Percentiles rank a stretch among this genome's conserved stretches.
Evolutionary conservation across 306 rosid genomes (phyloP).

Genomic region (Oemleria cerasiformis): DNA sequence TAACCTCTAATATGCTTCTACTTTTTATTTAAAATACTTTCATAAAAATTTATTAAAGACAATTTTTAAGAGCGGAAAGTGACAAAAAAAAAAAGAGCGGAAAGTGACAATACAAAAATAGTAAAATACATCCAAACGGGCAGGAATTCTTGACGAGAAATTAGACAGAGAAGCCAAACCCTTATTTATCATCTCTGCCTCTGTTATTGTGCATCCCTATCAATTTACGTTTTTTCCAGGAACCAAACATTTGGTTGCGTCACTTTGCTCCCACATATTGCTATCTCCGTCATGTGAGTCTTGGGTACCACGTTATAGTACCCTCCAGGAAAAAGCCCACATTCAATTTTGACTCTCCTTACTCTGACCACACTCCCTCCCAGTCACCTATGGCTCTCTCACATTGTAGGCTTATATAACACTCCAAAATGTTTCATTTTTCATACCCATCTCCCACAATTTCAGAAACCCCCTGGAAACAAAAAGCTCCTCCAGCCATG

Average conservation of each 20-base stretch:
- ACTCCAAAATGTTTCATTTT: neutral
- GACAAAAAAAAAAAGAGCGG: too few species aligned
- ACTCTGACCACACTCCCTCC: neutral
- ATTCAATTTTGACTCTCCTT: neutral
- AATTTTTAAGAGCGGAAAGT: too few species aligned
- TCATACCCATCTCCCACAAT: constrained; percentile 7
- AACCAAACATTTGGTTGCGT: neutral
- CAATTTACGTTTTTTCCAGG: neutral
- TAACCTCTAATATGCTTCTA: too few species aligned
- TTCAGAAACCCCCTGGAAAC: neutral
- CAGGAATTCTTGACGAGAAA: too few species aligned
- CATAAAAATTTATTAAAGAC: too few species aligned
- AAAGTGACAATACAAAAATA: too few species aligned
- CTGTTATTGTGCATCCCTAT: too few species aligned
- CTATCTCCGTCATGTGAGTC: constrained; percentile 17
- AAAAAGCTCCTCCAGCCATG: constrained; percentile 19
- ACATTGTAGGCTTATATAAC: neutral
- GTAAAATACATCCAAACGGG: too few species aligned
- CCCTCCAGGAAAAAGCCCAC: constrained; percentile 11
- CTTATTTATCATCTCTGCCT: too few species aligned
- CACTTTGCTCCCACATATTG: neutral
- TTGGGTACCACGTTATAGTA: constrained; percentile 29
- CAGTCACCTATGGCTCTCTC: neutral
- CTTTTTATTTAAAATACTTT: too few species aligned
- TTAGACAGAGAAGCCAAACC: too few species aligned